phyloP scores from a whole-genome alignment of 2,329 filamentous ascomycete genomes.

The Pseudogymnoascus sp. region DNA sequence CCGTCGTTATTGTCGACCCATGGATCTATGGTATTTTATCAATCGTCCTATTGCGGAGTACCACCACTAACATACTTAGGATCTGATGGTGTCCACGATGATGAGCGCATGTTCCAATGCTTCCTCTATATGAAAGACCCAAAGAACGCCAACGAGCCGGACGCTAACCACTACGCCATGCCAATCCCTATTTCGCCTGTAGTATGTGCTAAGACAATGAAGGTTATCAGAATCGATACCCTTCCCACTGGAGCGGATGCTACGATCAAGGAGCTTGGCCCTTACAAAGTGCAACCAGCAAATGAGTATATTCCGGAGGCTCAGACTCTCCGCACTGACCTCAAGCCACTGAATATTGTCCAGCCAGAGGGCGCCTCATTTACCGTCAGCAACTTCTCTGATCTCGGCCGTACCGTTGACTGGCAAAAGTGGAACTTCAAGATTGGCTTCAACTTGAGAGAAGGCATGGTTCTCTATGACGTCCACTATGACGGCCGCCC shows the following conservation, averaged over 20 bases:
- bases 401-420: slow-evolving; percentile 45
- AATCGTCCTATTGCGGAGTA: neutral
- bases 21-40: slow-evolving; percentile 50
- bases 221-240: slow-evolving; percentile 60
- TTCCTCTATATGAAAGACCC: slow-evolving; percentile 61
- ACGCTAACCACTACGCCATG: slow-evolving; percentile 61
- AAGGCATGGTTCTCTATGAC: slow-evolving; percentile 61
- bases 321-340: slow-evolving; percentile 48
- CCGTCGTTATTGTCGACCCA: slow-evolving; percentile 50
- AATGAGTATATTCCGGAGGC: slow-evolving; percentile 60
- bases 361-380: slow-evolving; percentile 60
- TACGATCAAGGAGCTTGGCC: slow-evolving; percentile 43
- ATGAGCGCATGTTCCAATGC: slow-evolving; percentile 48
- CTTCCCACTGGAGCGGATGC: slow-evolving; percentile 59
- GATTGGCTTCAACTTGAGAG: slow-evolving; percentile 52
- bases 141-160: slow-evolving; percentile 46
- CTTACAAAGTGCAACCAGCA: slow-evolving; percentile 46
- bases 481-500: slow-evolving; percentile 54
- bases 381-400: slow-evolving; percentile 39
- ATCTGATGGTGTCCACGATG: slow-evolving; percentile 41
- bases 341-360: slow-evolving; percentile 56
- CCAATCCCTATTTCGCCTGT: slow-evolving; percentile 59
- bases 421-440: slow-evolving; percentile 62
- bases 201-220: slow-evolving; percentile 51
- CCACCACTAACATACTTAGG: slow-evolving; percentile 27